Evolutionary conservation across 2,329 filamentous ascomycete genomes (phyloP).

Genomic region (Neonectria faginata): DNA sequence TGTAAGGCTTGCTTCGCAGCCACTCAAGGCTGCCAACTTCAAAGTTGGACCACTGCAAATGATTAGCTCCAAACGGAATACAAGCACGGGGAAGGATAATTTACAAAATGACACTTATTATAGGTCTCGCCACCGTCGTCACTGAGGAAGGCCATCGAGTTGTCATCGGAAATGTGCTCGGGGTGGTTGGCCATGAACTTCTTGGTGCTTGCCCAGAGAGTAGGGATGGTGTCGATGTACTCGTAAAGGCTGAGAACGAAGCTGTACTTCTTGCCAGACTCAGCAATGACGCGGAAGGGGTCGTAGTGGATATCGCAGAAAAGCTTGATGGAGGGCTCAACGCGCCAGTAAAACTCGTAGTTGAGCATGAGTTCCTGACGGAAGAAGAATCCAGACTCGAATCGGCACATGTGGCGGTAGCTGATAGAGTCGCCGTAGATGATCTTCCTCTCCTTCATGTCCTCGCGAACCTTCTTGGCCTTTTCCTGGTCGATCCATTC

Average conservation of each 20-base stretch:
- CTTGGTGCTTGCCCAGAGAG: slow-evolving; percentile 94
- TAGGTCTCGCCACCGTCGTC: slow-evolving; percentile 92
- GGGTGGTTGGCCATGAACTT: slow-evolving; percentile 93
- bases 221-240: slow-evolving; percentile 95
- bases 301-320: slow-evolving; percentile 97
- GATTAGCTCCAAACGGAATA: slow-evolving; percentile 21
- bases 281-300: slow-evolving; percentile 95
- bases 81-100: slow-evolving; percentile 48
- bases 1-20: slow-evolving; percentile 89
- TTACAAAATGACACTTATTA: slow-evolving; percentile 97
- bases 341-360: slow-evolving; percentile 99
- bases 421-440: slow-evolving; percentile 98
- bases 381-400: slow-evolving; percentile 99
- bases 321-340: slow-evolving; percentile 96
- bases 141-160: slow-evolving; percentile 91
- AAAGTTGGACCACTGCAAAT: slow-evolving; percentile 93
- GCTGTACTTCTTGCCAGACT: slow-evolving; percentile 97
- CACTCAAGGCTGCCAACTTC: slow-evolving; percentile 95
- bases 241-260: slow-evolving; percentile 97
- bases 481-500: slow-evolving; percentile 95
- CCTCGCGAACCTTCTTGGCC: slow-evolving; percentile 88
- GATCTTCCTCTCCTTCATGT: slow-evolving; percentile 94
- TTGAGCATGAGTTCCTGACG: slow-evolving; percentile 92
- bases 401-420: slow-evolving; percentile 99
- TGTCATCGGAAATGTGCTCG: slow-evolving; percentile 85